A percentile compares a stretch with the other conserved stretches of the same genome.
phyloP scores from a whole-genome alignment of 148 eudicot species.

The Rhododendron williamsianum region DNA sequence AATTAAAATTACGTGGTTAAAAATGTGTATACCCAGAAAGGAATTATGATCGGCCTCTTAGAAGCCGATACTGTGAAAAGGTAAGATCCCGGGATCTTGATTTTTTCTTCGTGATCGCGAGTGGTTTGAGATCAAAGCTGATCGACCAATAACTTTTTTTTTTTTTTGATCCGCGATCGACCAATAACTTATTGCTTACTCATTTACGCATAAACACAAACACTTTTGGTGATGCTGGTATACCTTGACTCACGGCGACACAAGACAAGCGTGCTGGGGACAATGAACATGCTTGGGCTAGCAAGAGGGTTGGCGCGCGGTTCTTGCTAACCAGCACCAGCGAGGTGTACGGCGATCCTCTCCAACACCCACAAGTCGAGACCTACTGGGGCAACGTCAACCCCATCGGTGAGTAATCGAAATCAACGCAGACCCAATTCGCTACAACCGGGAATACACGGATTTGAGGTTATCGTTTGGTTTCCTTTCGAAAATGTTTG shows the following conservation, averaged over 20 bases:
- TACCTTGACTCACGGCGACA: constrained; percentile 18
- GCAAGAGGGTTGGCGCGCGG: constrained; percentile 94
- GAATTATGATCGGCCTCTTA: too few species aligned
- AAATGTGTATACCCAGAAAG: too few species aligned
- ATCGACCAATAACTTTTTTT: too few species aligned
- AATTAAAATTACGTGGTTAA: too few species aligned
- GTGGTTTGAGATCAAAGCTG: too few species aligned
- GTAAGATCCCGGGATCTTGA: too few species aligned
- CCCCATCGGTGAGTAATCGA: constrained; percentile 60
- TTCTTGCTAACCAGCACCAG: constrained; percentile 93
- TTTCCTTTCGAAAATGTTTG: neutral
- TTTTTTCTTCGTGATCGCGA: too few species aligned
- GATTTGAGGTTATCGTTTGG: neutral
- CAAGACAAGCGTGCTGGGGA: constrained; percentile 99
- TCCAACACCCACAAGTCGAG: constrained; percentile 91
- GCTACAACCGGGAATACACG: neutral
- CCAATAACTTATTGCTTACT: too few species aligned
- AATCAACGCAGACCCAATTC: neutral
- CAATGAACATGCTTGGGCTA: constrained; percentile 88
- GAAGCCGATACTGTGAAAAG: too few species aligned
- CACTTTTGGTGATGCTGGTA: neutral
- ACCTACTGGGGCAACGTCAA: constrained; percentile 98
- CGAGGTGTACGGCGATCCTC: constrained; percentile 94
- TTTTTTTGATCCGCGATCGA: too few species aligned
- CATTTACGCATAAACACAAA: too few species aligned